These are phyloP conservation scores for Scolecobasidium constrictum DNA, from an alignment of 2,329 filamentous ascomycete genomes.

Conservation along the genomic window DNA sequence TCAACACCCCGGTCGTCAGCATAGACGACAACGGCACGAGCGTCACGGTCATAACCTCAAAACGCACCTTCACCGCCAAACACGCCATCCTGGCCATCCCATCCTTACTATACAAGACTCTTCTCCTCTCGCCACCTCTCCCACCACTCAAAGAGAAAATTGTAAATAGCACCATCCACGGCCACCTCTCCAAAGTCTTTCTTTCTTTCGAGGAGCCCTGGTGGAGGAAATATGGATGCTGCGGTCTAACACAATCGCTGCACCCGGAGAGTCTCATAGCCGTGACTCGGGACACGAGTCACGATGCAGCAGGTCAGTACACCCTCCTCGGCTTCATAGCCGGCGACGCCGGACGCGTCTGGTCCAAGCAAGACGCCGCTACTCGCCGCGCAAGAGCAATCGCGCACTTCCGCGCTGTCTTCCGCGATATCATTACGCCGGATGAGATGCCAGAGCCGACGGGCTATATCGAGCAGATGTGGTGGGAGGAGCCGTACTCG, in stretches of 20 bases:
- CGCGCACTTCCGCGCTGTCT: conserved; percentile 5
- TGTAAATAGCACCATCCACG: conserved; percentile 26
- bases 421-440: neutral
- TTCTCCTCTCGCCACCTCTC: conserved; percentile 38
- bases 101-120: conserved; percentile 32
- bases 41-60: conserved; percentile 17
- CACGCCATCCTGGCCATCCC: conserved; percentile 42
- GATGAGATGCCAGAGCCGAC: neutral
- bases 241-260: conserved; percentile 36
- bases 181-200: conserved; percentile 43
- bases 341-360: conserved; percentile 26
- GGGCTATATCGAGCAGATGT: conserved; percentile 1
- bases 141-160: conserved; percentile 28
- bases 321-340: conserved; percentile 32
- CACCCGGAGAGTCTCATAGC: conserved; percentile 32
- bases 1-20: neutral
- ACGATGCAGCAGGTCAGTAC: conserved; percentile 16
- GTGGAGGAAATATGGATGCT: conserved; percentile 35
- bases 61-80: conserved; percentile 23
- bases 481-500: conserved; percentile 1
- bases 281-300: conserved; percentile 35
- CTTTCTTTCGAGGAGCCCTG: conserved; percentile 34
- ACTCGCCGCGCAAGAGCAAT: conserved; percentile 1
- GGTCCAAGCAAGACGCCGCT: conserved; percentile 15
- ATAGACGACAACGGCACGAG: neutral